Conservation (phyloP, 2,329 filamentous ascomycete species). For the Colletotrichum tabaci region DNA sequence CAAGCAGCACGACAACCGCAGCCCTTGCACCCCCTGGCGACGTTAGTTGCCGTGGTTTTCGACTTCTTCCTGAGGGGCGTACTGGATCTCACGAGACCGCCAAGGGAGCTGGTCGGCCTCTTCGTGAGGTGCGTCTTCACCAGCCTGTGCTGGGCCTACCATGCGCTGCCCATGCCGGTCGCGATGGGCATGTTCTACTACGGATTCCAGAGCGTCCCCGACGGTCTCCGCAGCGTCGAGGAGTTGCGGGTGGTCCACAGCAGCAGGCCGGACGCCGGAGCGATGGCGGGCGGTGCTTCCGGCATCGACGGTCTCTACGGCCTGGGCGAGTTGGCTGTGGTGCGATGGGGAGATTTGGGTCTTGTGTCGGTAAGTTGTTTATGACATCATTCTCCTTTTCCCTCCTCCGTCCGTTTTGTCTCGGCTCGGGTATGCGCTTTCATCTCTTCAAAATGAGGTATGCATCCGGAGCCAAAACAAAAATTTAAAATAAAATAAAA, state of each 20-base stretch:
- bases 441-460: slow-evolving; percentile 12
- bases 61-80: slow-evolving; percentile 36
- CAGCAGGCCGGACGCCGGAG: slow-evolving; percentile 11
- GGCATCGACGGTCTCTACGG: slow-evolving; percentile 37
- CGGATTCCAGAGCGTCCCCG: slow-evolving; percentile 37
- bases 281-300: slow-evolving; percentile 6
- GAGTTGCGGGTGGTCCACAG: slow-evolving; percentile 25
- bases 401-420: slow-evolving; percentile 3
- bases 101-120: slow-evolving; percentile 31
- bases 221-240: slow-evolving; percentile 30
- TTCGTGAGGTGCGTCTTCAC: slow-evolving; percentile 30
- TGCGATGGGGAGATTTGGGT: slow-evolving; percentile 38
- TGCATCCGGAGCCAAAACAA: slow-evolving; percentile 8
- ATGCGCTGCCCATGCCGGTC: slow-evolving; percentile 35
- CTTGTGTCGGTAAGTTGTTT: slow-evolving; percentile 36
- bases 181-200: slow-evolving; percentile 37
- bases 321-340: slow-evolving; percentile 34
- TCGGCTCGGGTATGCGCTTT: slow-evolving; percentile 8
- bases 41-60: slow-evolving; percentile 31
- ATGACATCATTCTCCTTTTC: slow-evolving; percentile 18
- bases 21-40: slow-evolving; percentile 31
- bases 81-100: slow-evolving; percentile 36
- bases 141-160: slow-evolving; percentile 36
- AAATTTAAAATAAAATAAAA: too few species aligned
- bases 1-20: slow-evolving; percentile 5